Evolutionary conservation across 164 flowering plant genomes (phyloP).

Genomic region (Umbellularia californica): DNA sequence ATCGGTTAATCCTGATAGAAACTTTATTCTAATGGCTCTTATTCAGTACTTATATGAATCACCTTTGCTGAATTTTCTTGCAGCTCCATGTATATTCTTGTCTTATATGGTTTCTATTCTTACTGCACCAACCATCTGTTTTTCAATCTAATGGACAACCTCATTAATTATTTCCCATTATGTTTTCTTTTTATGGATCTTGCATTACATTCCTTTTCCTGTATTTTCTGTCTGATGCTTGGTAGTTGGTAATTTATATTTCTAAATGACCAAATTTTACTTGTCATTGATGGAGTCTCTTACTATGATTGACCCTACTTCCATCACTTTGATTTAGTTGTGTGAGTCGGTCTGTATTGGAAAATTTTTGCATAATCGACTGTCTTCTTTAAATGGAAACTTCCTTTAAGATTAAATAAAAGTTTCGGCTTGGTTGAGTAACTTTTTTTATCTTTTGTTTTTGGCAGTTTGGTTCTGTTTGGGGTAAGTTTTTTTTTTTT

Average conservation of each 20-base stretch:
- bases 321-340: background rate
- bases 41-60: background rate
- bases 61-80: background rate
- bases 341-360: background rate
- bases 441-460: too few species aligned
- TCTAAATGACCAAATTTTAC: background rate
- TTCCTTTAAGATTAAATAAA: too few species aligned
- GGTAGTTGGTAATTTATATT: background rate
- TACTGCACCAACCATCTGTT: background rate
- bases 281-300: background rate
- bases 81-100: background rate
- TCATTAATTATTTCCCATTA: background rate
- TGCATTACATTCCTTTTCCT: background rate
- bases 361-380: background rate
- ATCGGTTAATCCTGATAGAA: background rate
- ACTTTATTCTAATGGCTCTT: slow-evolving; percentile 1
- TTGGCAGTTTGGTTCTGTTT: background rate
- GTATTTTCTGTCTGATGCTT: background rate
- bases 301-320: background rate
- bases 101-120: background rate
- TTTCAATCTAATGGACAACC: background rate
- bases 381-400: background rate
- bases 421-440: background rate
- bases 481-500: background rate
- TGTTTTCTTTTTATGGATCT: background rate